A percentile compares a stretch with the other conserved stretches of the same genome.
Evolutionary conservation across 2,329 filamentous ascomycete genomes (phyloP).

Genomic region (Aspergillus candidus): DNA sequence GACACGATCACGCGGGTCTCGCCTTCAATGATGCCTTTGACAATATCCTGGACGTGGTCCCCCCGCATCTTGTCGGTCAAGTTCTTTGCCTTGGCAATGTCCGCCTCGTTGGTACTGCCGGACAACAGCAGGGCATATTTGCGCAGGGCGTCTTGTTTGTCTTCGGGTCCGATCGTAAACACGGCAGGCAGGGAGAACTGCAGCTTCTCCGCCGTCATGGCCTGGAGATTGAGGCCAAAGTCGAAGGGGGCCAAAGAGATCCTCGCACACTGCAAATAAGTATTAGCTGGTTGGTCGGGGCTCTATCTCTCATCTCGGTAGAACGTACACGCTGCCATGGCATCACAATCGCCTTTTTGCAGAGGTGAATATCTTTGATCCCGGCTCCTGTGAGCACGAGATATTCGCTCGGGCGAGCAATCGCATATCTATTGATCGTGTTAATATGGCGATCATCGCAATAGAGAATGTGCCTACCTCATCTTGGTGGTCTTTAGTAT

Average conservation of each 20-base stretch:
- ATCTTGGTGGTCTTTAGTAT: constrained; percentile 6
- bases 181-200: constrained; percentile 77
- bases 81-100: constrained; percentile 28
- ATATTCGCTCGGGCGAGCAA: constrained; percentile 74
- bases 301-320: too few species aligned
- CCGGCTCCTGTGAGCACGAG: constrained; percentile 79
- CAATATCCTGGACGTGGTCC: constrained; percentile 74
- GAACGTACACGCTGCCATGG: constrained; percentile 57
- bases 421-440: constrained; percentile 51
- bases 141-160: constrained; percentile 62
- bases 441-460: background rate
- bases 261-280: constrained; percentile 22
- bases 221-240: constrained; percentile 74
- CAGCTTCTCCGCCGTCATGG: constrained; percentile 85
- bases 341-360: constrained; percentile 67
- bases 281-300: too few species aligned
- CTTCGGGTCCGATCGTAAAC: constrained; percentile 77
- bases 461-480: constrained; percentile 8
- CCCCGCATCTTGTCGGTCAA: constrained; percentile 41
- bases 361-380: constrained; percentile 67
- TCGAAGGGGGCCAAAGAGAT: constrained; percentile 54
- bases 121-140: constrained; percentile 80
- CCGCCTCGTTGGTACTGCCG: constrained; percentile 47
- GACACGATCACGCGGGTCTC: constrained; percentile 78
- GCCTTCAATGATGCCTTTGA: constrained; percentile 85